Base-by-base conservation (phyloP, 257 asterid species). In the Scutellaria barbata region DNA sequence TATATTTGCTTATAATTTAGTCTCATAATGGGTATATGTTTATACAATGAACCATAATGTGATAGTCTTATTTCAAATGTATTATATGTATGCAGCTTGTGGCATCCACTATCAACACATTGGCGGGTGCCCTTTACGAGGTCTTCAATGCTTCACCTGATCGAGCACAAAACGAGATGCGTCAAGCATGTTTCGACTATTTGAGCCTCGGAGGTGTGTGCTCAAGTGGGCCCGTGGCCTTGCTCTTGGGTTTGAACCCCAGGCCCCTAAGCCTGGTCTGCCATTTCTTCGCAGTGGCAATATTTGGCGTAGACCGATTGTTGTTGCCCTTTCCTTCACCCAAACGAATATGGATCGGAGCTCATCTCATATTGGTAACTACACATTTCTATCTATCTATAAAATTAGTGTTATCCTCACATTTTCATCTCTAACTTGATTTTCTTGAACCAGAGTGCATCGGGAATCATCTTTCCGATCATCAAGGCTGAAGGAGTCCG, bases 401-500 rank as follows among this genome's bases (percentile, higher is more conserved):
- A 5, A 37, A 13, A n/a, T 11, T 46, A 2, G 35, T 37, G 9
- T 10, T 13, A 22, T 5, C 11, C n/a, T 7, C 7, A 9, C n/a
- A 9, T 45, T 51, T 47, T 43, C 3, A 13, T 55, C 25, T 35
- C 63, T 57, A 8, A 71, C 30, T 9, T 6, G 8, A 46, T 20
- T 56, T 66, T 52, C 5, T 46, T 22, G 10, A 66, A 51, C 55
- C 79, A 86, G 91, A 72, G 86, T 76, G 89, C 92, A 3, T 76
- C 87, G 0, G 83, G 83, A 10, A 84, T 86, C 39, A 84, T 86
- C 63, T 80, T 82, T 46, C 92, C 92, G 4, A 84, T 86, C 54
- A 86, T 86, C 64, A 84, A 79, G 87, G 92, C 89, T 0, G 92
- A 84, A 78, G 92, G 92, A 61, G 81, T 84, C 10, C 72, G 88